phyloP scores from a whole-genome alignment of 495 filamentous ascomycete genomes.

The Neohortaea acidophila region DNA sequence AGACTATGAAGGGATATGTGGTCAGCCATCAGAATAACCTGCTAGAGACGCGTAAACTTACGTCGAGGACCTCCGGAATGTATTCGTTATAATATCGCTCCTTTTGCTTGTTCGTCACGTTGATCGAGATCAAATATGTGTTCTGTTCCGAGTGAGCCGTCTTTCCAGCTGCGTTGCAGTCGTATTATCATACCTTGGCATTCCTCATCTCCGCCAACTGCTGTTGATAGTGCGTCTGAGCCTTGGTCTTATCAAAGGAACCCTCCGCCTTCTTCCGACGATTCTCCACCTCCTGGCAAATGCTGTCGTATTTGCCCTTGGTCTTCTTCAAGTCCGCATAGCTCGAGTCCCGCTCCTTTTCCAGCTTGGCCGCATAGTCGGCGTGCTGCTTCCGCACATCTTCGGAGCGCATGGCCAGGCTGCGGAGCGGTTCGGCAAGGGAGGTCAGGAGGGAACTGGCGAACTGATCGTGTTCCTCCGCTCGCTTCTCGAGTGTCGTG shows the following conservation, averaged over 20 bases:
- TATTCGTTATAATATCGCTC: conserved; percentile 95
- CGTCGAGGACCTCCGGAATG: conserved; percentile 83
- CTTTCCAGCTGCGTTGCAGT: too few species aligned
- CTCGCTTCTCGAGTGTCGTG: conserved; percentile 70
- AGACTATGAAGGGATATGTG: conserved; percentile 31
- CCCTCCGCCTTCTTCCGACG: conserved; percentile 87
- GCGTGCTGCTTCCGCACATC: conserved; percentile 83
- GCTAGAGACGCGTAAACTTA: conserved; percentile 28
- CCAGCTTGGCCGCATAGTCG: conserved; percentile 74
- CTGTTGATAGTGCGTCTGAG: conserved; percentile 76
- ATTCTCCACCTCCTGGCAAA: conserved; percentile 88
- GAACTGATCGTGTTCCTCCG: conserved; percentile 76
- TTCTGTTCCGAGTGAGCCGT: conserved; percentile 38
- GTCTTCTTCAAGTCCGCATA: conserved; percentile 78
- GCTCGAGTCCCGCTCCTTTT: conserved; percentile 69
- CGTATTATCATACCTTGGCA: conserved; percentile 51
- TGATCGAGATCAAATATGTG: conserved; percentile 86
- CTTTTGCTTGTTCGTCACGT: conserved; percentile 91
- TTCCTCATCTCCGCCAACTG: conserved; percentile 91
- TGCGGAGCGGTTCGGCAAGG: conserved; percentile 73
- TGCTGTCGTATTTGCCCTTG: conserved; percentile 83
- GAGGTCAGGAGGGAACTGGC: conserved; percentile 56
- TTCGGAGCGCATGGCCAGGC: conserved; percentile 58
- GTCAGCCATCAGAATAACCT: too few species aligned
- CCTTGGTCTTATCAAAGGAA: conserved; percentile 74